Evolutionary conservation across 345 rosid genomes (phyloP).

Genomic region (Euphorbia tirucalli): DNA sequence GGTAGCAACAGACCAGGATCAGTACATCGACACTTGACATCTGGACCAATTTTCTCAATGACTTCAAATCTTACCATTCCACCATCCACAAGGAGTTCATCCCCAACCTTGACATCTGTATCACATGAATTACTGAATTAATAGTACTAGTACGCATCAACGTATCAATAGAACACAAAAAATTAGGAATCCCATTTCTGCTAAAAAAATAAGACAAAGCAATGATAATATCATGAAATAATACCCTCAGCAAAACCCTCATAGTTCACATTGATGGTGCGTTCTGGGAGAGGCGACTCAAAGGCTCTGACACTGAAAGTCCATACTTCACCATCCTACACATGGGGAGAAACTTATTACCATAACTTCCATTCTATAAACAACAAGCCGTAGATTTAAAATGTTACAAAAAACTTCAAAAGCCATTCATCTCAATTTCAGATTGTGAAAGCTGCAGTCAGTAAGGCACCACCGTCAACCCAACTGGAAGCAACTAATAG

Average conservation of each 20-base stretch:
- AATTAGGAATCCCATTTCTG: background rate
- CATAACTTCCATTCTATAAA: background rate
- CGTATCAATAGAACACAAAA: slow-evolving; percentile 1
- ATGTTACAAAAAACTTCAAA: background rate
- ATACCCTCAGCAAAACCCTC: slow-evolving; percentile 98
- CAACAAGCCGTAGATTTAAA: background rate
- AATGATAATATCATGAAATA: background rate
- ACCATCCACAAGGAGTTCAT: slow-evolving; percentile 95
- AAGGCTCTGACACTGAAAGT: slow-evolving; percentile 90
- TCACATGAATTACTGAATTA: background rate
- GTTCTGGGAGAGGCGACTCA: slow-evolving; percentile 66
- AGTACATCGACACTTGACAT: slow-evolving; percentile 87
- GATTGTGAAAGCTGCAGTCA: too few relatives aligned
- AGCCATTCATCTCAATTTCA: too few relatives aligned
- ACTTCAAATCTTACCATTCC: slow-evolving; percentile 99
- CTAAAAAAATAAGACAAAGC: background rate
- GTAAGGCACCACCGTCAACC: background rate
- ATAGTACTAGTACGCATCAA: background rate
- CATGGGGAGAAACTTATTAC: background rate
- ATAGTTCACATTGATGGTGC: slow-evolving; percentile 81
- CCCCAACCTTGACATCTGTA: slow-evolving; percentile 86
- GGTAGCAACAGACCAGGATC: slow-evolving; percentile 97
- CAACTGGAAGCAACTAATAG: background rate
- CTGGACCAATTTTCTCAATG: slow-evolving; percentile 94
- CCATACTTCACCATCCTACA: slow-evolving; percentile 97